These are phyloP conservation scores for Endoconidiophora polonica DNA, from an alignment of 2,329 filamentous ascomycete species.

Conservation along the genomic window DNA sequence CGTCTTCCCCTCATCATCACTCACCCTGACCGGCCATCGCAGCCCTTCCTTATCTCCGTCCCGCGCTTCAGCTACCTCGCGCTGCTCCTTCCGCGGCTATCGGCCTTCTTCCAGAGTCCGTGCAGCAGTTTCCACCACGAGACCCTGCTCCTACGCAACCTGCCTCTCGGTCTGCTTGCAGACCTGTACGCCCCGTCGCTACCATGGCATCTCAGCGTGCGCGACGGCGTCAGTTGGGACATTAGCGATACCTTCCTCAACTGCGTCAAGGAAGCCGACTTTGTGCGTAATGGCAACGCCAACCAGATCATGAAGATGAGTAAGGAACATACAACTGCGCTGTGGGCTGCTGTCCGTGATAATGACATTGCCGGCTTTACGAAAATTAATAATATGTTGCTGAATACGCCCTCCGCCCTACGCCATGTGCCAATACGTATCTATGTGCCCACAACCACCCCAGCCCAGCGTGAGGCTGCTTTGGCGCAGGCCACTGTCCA, in stretches of 20 bases:
- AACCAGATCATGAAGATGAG: slow-evolving; percentile 81
- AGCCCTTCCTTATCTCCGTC: slow-evolving; percentile 35
- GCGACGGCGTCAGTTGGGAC: slow-evolving; percentile 40
- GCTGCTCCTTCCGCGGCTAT: slow-evolving; percentile 37
- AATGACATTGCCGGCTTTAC: slow-evolving; percentile 60
- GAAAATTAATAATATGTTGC: slow-evolving; percentile 57
- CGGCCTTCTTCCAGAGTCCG: slow-evolving; percentile 33
- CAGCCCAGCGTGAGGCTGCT: slow-evolving; percentile 22
- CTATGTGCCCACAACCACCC: slow-evolving; percentile 58
- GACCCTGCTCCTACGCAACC: slow-evolving; percentile 34
- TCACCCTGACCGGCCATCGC: slow-evolving; percentile 28
- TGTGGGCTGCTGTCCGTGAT: slow-evolving; percentile 68
- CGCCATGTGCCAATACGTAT: slow-evolving; percentile 75
- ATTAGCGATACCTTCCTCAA: slow-evolving; percentile 48
- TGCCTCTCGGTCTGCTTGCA: slow-evolving; percentile 35
- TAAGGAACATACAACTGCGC: slow-evolving; percentile 62
- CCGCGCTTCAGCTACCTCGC: slow-evolving; percentile 45
- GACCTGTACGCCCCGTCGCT: slow-evolving; percentile 39
- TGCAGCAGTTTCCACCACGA: slow-evolving; percentile 45
- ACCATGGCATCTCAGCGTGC: slow-evolving; percentile 38
- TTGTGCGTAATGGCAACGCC: slow-evolving; percentile 70
- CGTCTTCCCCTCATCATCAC: slow-evolving; percentile 38
- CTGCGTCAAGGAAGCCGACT: slow-evolving; percentile 61
- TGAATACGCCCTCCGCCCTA: slow-evolving; percentile 58
- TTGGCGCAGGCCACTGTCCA: slow-evolving; percentile 2